Evolutionary conservation across 1,139 yeast species (phyloP).

Genomic region (Suhomyces yuchorum): DNA sequence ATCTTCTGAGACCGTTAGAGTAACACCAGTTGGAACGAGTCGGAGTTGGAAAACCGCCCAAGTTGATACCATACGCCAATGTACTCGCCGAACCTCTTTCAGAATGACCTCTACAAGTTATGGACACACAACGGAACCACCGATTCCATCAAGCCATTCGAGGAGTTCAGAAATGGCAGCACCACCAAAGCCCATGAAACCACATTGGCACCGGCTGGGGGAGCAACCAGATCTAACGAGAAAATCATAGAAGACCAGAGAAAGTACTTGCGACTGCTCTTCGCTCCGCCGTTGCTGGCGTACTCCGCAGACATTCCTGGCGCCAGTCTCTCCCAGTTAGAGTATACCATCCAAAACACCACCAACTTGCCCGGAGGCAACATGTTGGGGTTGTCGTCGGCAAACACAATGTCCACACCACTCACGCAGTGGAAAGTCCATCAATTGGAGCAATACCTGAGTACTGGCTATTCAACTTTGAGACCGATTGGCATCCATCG

Average conservation of each 20-base stretch:
- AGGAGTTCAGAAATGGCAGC: conserved; percentile 11
- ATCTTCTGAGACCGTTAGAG: neutral
- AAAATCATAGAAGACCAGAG: conserved; percentile 23
- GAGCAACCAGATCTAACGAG: conserved; percentile 14
- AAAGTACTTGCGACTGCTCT: conserved; percentile 24
- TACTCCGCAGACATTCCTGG: conserved; percentile 57
- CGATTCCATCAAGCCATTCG: conserved; percentile 11
- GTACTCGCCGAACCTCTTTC: conserved; percentile 50
- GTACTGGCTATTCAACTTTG: conserved; percentile 51
- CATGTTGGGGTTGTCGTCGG: conserved; percentile 2
- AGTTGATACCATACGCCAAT: conserved; percentile 21
- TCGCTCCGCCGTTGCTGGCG: conserved; percentile 57
- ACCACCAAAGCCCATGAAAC: conserved; percentile 1
- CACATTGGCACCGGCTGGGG: neutral
- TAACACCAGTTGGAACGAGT: neutral
- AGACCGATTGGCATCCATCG: conserved; percentile 58
- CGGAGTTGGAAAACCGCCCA: neutral
- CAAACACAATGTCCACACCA: conserved; percentile 20
- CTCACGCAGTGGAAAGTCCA: conserved; percentile 40
- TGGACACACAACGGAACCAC: conserved; percentile 33
- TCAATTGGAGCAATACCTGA: conserved; percentile 44
- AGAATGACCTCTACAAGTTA: conserved; percentile 44
- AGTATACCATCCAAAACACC: conserved; percentile 32
- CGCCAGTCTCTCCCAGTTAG: conserved; percentile 36
- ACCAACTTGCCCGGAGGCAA: conserved; percentile 15